phyloP scores from a whole-genome alignment of 257 asterid genomes.

The Capsicum baccatum region DNA sequence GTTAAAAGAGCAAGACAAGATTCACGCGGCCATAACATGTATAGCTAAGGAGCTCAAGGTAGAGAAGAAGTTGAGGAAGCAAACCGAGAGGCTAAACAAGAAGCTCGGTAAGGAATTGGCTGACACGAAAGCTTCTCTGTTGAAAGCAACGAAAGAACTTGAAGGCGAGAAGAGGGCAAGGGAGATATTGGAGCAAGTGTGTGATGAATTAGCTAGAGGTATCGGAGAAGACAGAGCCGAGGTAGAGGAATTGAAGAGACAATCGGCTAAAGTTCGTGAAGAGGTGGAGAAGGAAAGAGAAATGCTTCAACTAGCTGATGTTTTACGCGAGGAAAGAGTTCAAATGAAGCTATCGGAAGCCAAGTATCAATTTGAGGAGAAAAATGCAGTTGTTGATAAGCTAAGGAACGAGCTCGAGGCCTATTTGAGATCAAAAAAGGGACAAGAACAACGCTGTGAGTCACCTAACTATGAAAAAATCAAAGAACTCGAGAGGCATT shows the following conservation, averaged over 20 bases:
- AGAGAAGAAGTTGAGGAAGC: constrained; percentile 86
- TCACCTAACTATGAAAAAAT: constrained; percentile 80
- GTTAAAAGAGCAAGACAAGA: constrained; percentile 71
- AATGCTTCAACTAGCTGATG: constrained; percentile 93
- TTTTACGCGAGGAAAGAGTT: constrained; percentile 92
- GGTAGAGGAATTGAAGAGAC: constrained; percentile 75
- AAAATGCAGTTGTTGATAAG: constrained; percentile 70
- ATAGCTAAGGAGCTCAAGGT: constrained; percentile 67
- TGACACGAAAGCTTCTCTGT: constrained; percentile 59
- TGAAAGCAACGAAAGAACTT: constrained; percentile 55
- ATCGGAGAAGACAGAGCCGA: constrained; percentile 85
- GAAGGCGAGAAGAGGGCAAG: constrained; percentile 82
- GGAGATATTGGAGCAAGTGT: constrained; percentile 81
- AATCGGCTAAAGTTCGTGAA: constrained; percentile 57
- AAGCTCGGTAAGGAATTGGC: constrained; percentile 86
- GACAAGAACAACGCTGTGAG: constrained; percentile 49
- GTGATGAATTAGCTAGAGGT: constrained; percentile 86
- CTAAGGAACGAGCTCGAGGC: constrained; percentile 76
- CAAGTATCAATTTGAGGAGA: constrained; percentile 91
- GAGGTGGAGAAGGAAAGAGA: constrained; percentile 94
- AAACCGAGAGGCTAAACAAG: constrained; percentile 85
- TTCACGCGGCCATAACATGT: constrained; percentile 59
- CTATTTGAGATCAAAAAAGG: constrained; percentile 62
- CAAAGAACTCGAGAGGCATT: constrained; percentile 75
- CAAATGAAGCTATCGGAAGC: constrained; percentile 97